These are phyloP conservation scores for Fusarium domesticum DNA, from an alignment of 2,329 filamentous ascomycete species.

Conservation along the genomic window DNA sequence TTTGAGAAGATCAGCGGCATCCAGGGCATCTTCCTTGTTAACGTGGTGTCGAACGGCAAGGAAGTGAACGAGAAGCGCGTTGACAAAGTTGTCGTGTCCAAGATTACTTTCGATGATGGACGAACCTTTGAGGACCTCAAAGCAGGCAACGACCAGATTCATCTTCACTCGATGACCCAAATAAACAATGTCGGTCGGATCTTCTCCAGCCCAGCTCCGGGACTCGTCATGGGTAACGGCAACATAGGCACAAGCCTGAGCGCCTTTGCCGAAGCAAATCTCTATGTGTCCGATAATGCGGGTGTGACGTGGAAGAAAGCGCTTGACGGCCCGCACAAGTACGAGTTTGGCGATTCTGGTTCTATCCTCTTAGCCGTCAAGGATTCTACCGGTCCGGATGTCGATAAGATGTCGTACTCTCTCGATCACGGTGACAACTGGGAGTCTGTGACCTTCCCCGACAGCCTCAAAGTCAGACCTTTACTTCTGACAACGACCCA, in stretches of 20 bases:
- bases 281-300: slow-evolving; percentile 89
- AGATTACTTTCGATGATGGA: slow-evolving; percentile 95
- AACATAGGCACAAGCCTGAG: slow-evolving; percentile 78
- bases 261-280: slow-evolving; percentile 68
- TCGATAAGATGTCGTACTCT: slow-evolving; percentile 67
- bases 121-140: slow-evolving; percentile 76
- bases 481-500: slow-evolving; percentile 79
- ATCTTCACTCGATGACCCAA: slow-evolving; percentile 90
- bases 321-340: slow-evolving; percentile 82
- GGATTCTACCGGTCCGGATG: slow-evolving; percentile 64
- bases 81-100: slow-evolving; percentile 68
- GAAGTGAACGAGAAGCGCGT: slow-evolving; percentile 59
- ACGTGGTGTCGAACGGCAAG: slow-evolving; percentile 82
- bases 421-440: slow-evolving; percentile 86
- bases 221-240: slow-evolving; percentile 89
- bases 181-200: slow-evolving; percentile 78
- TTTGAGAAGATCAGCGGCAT: slow-evolving; percentile 93
- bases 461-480: slow-evolving; percentile 65
- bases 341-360: slow-evolving; percentile 92
- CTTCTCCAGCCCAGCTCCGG: slow-evolving; percentile 91
- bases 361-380: slow-evolving; percentile 81
- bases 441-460: slow-evolving; percentile 66
- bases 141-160: slow-evolving; percentile 65
- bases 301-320: slow-evolving; percentile 78
- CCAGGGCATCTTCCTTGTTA: slow-evolving; percentile 88